phyloP scores from a whole-genome alignment of 2,329 filamentous ascomycete genomes.

The Pseudovirgaria hyperparasitica region DNA sequence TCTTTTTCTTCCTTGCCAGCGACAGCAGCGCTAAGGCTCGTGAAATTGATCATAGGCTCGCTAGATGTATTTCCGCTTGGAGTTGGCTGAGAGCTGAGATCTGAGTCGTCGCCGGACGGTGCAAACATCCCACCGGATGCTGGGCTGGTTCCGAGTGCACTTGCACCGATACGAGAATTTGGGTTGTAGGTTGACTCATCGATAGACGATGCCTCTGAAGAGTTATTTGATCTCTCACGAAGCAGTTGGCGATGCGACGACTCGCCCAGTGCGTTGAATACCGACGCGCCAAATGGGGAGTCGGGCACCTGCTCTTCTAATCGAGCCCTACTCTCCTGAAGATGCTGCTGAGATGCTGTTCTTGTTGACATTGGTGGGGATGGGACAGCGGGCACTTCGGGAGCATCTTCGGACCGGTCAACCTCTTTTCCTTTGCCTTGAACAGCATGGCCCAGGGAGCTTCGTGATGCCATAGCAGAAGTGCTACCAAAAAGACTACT shows the following conservation, averaged over 20 bases:
- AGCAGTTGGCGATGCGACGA: constrained; percentile 52
- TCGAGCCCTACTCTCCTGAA: constrained; percentile 31
- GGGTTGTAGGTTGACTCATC: constrained; percentile 47
- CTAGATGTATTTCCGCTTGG: constrained; percentile 33
- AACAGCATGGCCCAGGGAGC: constrained; percentile 12
- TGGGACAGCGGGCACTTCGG: constrained; percentile 29
- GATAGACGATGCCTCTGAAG: constrained; percentile 67
- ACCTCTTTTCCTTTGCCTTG: constrained; percentile 36
- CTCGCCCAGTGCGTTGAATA: constrained; percentile 22
- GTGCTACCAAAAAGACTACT: constrained; percentile 43
- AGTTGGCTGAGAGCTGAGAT: constrained; percentile 27
- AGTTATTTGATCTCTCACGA: constrained; percentile 75
- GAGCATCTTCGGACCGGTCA: constrained; percentile 24
- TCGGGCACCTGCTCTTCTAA: constrained; percentile 22
- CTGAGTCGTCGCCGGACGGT: constrained; percentile 41
- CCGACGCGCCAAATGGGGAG: constrained; percentile 28
- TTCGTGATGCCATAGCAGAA: constrained; percentile 43
- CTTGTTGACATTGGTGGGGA: constrained; percentile 30
- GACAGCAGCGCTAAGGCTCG: constrained; percentile 74
- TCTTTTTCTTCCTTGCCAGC: constrained; percentile 43
- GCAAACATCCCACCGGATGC: constrained; percentile 34
- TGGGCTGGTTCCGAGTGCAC: constrained; percentile 20
- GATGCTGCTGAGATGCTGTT: constrained; percentile 29
- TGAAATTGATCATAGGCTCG: constrained; percentile 86
- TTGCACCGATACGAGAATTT: constrained; percentile 13